Conservation (phyloP, 306 rosid species). For the Vachellia pachyceras region DNA sequence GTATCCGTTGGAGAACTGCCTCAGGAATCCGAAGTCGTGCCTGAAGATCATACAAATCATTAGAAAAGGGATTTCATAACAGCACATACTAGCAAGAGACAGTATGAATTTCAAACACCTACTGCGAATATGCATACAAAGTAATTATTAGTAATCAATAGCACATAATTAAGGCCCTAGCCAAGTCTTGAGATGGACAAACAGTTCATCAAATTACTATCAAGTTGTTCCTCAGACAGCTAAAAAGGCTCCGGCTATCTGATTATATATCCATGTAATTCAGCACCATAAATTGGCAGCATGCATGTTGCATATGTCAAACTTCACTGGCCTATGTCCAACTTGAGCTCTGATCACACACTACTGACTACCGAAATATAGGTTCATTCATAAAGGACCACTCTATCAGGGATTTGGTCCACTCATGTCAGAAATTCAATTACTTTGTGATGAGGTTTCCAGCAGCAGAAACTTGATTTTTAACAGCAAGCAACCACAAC, state of each 20-base stretch:
- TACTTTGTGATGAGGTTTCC: neutral
- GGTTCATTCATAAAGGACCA: neutral
- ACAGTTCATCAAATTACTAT: neutral
- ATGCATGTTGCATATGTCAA: neutral
- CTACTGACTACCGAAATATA: neutral
- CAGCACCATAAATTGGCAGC: neutral
- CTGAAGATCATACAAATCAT: constrained; percentile 49
- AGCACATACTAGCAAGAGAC: constrained; percentile 31
- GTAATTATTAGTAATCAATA: neutral
- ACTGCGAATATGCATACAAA: constrained; percentile 6
- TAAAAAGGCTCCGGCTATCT: neutral
- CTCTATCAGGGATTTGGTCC: neutral
- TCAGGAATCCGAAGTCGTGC: constrained; percentile 78
- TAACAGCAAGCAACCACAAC: neutral
- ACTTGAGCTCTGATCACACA: constrained; percentile 3
- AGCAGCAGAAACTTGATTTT: neutral
- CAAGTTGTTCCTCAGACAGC: neutral
- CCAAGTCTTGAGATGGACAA: neutral
- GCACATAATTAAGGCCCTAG: neutral
- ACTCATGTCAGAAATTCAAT: neutral
- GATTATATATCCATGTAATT: neutral
- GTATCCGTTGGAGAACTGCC: constrained; percentile 63
- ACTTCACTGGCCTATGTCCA: neutral
- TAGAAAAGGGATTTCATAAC: constrained; percentile 20
- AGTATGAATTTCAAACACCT: constrained; percentile 23